phyloP scores from a whole-genome alignment of 768 basidiomycete genomes.

The Mycena epipterygia region DNA sequence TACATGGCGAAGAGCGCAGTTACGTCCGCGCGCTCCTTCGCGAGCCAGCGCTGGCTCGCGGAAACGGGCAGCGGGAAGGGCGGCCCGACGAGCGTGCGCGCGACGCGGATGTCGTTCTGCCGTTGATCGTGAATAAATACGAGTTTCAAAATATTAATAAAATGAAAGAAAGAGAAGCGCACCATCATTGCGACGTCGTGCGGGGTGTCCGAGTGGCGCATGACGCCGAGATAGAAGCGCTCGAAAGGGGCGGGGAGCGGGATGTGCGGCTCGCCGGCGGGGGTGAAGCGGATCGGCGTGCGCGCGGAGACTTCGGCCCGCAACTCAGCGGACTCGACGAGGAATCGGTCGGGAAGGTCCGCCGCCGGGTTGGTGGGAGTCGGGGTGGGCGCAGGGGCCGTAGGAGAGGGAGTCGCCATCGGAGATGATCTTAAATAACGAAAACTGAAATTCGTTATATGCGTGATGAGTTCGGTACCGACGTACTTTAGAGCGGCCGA shows the following conservation, averaged over 20 bases:
- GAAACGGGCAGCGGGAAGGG: constrained; percentile 26
- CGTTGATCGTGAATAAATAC: background rate
- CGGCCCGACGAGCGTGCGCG: constrained; percentile 27
- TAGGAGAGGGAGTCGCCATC: background rate
- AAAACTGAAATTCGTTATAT: no score
- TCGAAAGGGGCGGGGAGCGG: constrained; percentile 30
- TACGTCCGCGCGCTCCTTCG: constrained; percentile 17
- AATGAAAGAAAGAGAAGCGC: background rate
- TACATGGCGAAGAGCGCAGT: constrained; percentile 20
- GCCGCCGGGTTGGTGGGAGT: background rate
- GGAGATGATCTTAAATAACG: no score
- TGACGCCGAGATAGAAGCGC: constrained; percentile 24
- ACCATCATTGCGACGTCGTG: constrained; percentile 35
- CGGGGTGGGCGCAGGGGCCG: background rate
- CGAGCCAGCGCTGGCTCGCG: constrained; percentile 13
- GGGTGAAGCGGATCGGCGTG: constrained; percentile 32
- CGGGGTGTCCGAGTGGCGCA: constrained; percentile 29
- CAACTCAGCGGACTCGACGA: constrained; percentile 23
- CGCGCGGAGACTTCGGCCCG: constrained; percentile 14
- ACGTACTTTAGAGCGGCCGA: no score
- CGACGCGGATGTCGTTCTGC: constrained; percentile 37
- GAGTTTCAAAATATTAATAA: no score
- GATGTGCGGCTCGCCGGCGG: constrained; percentile 28
- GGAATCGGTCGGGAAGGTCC: constrained; percentile 23
- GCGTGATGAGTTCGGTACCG: no score